Base-by-base conservation (phyloP, 1,284 basidiomycete genomes). In the Apiotrichum gracile region DNA sequence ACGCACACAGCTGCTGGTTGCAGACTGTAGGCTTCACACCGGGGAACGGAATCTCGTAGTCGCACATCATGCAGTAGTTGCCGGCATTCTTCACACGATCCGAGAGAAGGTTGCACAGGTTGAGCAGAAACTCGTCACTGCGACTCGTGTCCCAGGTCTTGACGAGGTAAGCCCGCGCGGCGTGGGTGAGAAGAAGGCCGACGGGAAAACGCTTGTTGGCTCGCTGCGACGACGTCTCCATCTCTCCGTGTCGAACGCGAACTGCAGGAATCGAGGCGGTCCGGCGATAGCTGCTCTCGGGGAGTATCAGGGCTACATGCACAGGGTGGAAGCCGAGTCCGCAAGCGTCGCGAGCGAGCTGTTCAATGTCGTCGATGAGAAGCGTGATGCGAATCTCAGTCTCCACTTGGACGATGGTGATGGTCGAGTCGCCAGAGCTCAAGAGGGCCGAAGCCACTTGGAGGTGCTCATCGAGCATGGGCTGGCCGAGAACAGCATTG, bases 11-110 rank as follows among this genome's bases (percentile, higher is more conserved):
- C 1, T 26, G 14, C n/a, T 31, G 16, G 25, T 49, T 42, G 37
- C 54, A 56, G 12, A 52, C 21, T 4, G 54, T 56, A 5, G 50
- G 54, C 43, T 56, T 56, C 29, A 52, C 29, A 12, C 54, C 50
- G 2, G 54, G 54, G 42, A 49, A 47, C 4, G 25, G 33, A 17
- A 50, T 37, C 14, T 26, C 31, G 13, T 2, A 9, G 44, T 54
- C 48, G 29, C 52, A 54, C 47, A 54, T 45, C 38, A 46, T 26
- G 43, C 52, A 54, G 26, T 19, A 19, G 39, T 49, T 56, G 37
- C 54, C 49, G 1, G 54, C 41, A 38, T 56, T 56, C 16, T 25
- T 21, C 4, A 56, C 29, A 3, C 50, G 46, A 33, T 56, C 47
- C 4, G 21, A 14, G 12, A 56, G 46, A 3, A 24, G 24, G 12